Evolutionary conservation across 2,329 filamentous ascomycete genomes (phyloP).

Genomic region (Pestalotiopsis sp.): DNA sequence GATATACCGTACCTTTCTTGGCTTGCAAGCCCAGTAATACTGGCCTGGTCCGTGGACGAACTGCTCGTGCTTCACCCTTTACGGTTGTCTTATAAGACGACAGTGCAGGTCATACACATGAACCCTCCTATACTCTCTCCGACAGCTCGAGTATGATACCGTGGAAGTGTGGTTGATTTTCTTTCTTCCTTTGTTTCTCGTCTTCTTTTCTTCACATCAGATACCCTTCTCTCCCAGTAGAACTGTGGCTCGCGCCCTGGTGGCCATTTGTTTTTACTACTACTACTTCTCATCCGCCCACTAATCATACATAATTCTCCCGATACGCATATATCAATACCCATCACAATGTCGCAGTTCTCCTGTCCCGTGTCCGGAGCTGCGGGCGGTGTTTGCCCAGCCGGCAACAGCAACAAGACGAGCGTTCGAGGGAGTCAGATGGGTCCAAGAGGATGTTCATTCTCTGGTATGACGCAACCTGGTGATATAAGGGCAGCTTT

Average conservation of each 20-base stretch:
- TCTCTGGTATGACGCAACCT: slow-evolving; percentile 36
- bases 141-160: background rate
- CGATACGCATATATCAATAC: background rate
- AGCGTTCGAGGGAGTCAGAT: slow-evolving; percentile 30
- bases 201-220: background rate
- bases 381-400: slow-evolving; percentile 28
- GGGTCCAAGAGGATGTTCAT: slow-evolving; percentile 37
- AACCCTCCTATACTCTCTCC: background rate
- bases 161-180: background rate
- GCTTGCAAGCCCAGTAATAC: background rate
- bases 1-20: background rate
- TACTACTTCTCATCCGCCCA: background rate
- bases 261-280: slow-evolving; percentile 7
- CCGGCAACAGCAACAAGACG: slow-evolving; percentile 19
- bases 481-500: slow-evolving; percentile 38
- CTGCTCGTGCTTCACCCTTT: background rate
- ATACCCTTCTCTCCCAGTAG: slow-evolving; percentile 8
- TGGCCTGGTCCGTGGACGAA: background rate
- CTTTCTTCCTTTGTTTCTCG: slow-evolving; percentile 2
- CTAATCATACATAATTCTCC: slow-evolving; percentile 1
- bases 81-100: background rate
- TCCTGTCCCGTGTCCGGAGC: slow-evolving; percentile 33
- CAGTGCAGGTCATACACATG: background rate
- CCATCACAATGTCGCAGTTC: slow-evolving; percentile 20
- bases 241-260: slow-evolving; percentile 13